Conservation (phyloP, 371 early-diverging fungal species). For the Mortierella sp. region DNA sequence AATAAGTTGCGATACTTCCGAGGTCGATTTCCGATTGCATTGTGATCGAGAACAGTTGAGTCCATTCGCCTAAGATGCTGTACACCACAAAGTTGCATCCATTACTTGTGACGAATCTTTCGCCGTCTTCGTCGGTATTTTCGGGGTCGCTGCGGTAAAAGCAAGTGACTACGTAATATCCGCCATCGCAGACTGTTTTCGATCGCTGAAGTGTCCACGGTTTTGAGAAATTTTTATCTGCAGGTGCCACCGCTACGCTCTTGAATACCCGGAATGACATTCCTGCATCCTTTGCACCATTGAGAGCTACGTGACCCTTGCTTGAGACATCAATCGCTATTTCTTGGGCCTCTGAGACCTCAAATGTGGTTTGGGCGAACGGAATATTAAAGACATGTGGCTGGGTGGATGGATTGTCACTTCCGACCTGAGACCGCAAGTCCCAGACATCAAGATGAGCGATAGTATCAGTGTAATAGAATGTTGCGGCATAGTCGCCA, state of each 20-base stretch:
- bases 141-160: not conserved
- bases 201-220: slow-evolving; percentile 1
- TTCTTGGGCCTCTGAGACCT: not conserved
- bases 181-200: not conserved
- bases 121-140: slow-evolving; percentile 9
- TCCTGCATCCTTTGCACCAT: not conserved
- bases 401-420: not conserved
- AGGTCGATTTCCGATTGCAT: not conserved
- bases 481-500: slow-evolving; percentile 13
- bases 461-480: not conserved
- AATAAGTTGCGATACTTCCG: not conserved
- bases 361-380: not conserved
- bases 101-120: slow-evolving; percentile 6
- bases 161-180: not conserved
- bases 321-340: slow-evolving; percentile 4
- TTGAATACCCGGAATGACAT: slow-evolving; percentile 2
- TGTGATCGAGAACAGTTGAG: not conserved
- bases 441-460: slow-evolving; percentile 24
- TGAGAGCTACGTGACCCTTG: slow-evolving; percentile 1
- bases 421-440: not conserved
- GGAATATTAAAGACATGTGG: not conserved
- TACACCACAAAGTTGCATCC: slow-evolving; percentile 17
- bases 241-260: not conserved
- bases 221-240: not conserved
- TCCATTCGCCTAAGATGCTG: slow-evolving; percentile 15